Evolutionary conservation across 495 filamentous ascomycete genomes (phyloP).

Genomic region (Trichoderma erinaceum): DNA sequence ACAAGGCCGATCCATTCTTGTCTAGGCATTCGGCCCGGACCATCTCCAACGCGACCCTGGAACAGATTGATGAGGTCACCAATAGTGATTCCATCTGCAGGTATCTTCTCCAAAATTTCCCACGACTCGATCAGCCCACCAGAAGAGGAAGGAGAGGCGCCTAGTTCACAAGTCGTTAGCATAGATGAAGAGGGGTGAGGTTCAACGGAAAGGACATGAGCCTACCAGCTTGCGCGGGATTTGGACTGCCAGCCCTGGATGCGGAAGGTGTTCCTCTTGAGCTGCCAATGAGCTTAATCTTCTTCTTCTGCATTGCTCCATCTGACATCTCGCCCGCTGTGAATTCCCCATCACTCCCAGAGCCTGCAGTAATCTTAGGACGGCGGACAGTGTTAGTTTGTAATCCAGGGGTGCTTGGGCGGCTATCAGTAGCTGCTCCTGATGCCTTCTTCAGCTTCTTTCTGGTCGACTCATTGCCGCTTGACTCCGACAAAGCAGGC

Average conservation of each 20-base stretch:
- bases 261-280: conserved; percentile 44
- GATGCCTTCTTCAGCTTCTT: conserved; percentile 79
- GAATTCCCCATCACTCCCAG: conserved; percentile 74
- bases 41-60: conserved; percentile 48
- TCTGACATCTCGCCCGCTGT: conserved; percentile 74
- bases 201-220: background rate
- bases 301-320: conserved; percentile 57
- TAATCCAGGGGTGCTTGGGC: conserved; percentile 42
- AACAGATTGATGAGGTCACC: conserved; percentile 57
- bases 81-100: conserved; percentile 53
- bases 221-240: conserved; percentile 43
- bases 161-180: background rate
- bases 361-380: conserved; percentile 51
- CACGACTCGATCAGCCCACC: conserved; percentile 35
- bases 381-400: conserved; percentile 42
- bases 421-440: conserved; percentile 37
- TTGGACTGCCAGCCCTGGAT: conserved; percentile 49
- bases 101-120: conserved; percentile 65
- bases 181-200: background rate
- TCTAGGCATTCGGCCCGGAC: conserved; percentile 32
- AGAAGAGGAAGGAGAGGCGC: conserved; percentile 35
- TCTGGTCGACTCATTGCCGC: conserved; percentile 79
- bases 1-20: conserved; percentile 49
- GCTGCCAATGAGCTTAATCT: conserved; percentile 51
- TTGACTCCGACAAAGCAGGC: conserved; percentile 77